Evolutionary conservation across 83 land plant species (phyloP), one percentile per base, ranked within the genome.

Genomic region (Larix sibirica): DNA sequence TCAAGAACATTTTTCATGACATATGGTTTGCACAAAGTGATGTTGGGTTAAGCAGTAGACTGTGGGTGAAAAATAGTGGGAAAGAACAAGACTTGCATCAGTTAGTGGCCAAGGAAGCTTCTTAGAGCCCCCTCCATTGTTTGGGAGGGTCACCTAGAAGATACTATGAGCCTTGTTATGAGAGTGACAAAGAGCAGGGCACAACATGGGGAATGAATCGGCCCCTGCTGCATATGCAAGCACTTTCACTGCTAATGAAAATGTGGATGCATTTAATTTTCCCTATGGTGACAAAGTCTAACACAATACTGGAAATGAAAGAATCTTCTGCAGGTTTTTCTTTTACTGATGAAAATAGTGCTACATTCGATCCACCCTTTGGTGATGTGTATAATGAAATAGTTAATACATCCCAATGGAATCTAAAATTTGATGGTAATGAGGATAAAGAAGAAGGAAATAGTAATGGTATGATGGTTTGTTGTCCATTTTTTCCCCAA

Each of bases 81-180:
- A 75, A 24, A 83, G 95, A 78, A 82, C 33, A 26, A 40, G 60
- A 2, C 40, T 47, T 18, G 50, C 20, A 24, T 70, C 82, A 47
- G 0, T 60, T 16, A 63, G 61, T 6, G 84, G 83, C 1, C 74
- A 81, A 13, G 82, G 89, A 14, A 94, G 97, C 82, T 92, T 94
- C 71, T 64, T 91, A 24, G 93, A 94, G 79, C 97, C 97, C 78
- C 93, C 94, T 12, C 64, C 40, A 58, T n/a, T n/a, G 12, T 50
- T 94, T 84, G 83, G 87, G 31, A 84, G 17, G 50, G 86, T 24
- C 82, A 84, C 24, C 70, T 84, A 50, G 78, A 54, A 47, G 83
- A 58, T 56, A 61, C 79, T 36, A 56, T 33, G 62, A 73, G 62
- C 31, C 47, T 6, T 74, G 79, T 73, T 33, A 50, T 78, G 83